Base-by-base conservation (phyloP, 768 basidiomycete species). In the Clavaria fumosa region DNA sequence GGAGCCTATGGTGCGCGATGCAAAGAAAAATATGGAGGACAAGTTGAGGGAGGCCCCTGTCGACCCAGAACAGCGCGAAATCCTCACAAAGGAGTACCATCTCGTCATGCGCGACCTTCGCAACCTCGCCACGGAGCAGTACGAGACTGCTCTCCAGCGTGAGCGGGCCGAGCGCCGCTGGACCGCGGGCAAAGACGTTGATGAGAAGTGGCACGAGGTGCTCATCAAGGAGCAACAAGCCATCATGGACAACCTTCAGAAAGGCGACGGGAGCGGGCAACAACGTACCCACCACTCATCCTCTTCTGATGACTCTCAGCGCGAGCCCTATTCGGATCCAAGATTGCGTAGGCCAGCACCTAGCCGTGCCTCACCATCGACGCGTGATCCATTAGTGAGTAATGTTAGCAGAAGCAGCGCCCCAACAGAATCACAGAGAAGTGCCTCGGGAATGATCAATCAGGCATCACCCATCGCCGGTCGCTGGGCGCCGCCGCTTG, bases 401-500 rank as follows among this genome's bases (percentile, higher is more conserved):
- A 28, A 9, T 14, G 9, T 28, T 28, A 14, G 14, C 26, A 28
- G 14, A 28, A 14, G 9, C 9, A 9, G 14, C 26, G 73, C 73
- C 45, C 73, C 70, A 2, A 64, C 70, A 52, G 63, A 68, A 3
- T 55, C 59, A 42, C 75, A 73, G 73, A 76, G 72, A 50, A 51
- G 46, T 24, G 39, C 47, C 2, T 55, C 70, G 46, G 58, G 50
- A 47, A 47, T 41, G 23, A 60, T 62, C 47, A 78, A 82, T 47
- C 68, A 72, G 46, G 59, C 60, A 2, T 57, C 56, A n/a, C n/a
- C n/a, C n/a, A n/a, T n/a, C n/a, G n/a, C n/a, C n/a, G n/a, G n/a
- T n/a, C n/a, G n/a, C n/a, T n/a, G n/a, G n/a, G n/a, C n/a, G n/a
- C n/a, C n/a, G n/a, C n/a, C n/a, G n/a, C n/a, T n/a, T n/a, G n/a